These are phyloP conservation scores for Dendrobium catenatum DNA, from an alignment of 106 monocot species.

Conservation along the genomic window DNA sequence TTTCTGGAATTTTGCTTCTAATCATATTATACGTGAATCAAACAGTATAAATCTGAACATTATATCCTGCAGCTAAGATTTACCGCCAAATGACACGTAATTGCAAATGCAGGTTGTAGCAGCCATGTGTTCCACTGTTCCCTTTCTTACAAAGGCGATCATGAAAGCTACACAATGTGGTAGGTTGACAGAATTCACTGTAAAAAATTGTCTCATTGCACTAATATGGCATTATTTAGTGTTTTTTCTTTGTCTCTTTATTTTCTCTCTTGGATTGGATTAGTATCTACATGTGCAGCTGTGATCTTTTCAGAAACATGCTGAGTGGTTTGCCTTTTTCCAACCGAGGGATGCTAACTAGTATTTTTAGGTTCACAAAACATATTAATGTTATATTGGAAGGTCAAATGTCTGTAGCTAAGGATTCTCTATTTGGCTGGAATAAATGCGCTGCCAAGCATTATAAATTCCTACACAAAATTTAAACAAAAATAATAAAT, in stretches of 20 bases:
- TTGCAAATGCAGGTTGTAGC: constrained; percentile 58
- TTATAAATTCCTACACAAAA: not conserved
- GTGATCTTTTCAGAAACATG: not conserved
- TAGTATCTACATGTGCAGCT: not conserved
- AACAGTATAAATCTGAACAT: not conserved
- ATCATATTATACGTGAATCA: not conserved
- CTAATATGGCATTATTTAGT: not conserved
- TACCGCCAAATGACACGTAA: not conserved
- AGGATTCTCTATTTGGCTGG: not conserved
- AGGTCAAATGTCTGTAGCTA: not conserved
- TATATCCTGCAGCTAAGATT: not conserved
- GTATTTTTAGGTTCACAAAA: not conserved
- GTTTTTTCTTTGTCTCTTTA: not conserved
- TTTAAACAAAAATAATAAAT: not conserved
- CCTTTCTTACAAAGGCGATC: constrained; percentile 76
- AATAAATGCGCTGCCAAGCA: not conserved
- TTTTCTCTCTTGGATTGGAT: not conserved
- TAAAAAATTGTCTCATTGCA: not conserved
- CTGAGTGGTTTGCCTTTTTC: not conserved
- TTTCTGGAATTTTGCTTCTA: not conserved
- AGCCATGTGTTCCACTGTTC: constrained; percentile 77
- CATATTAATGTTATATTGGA: not conserved
- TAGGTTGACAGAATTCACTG: constrained; percentile 24
- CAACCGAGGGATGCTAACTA: not conserved
- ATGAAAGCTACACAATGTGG: constrained; percentile 91